A percentile compares a stretch with the other conserved stretches of the same genome.
Evolutionary conservation across 179 eudicot species (phyloP).

Genomic region (Drosera spatulata): DNA sequence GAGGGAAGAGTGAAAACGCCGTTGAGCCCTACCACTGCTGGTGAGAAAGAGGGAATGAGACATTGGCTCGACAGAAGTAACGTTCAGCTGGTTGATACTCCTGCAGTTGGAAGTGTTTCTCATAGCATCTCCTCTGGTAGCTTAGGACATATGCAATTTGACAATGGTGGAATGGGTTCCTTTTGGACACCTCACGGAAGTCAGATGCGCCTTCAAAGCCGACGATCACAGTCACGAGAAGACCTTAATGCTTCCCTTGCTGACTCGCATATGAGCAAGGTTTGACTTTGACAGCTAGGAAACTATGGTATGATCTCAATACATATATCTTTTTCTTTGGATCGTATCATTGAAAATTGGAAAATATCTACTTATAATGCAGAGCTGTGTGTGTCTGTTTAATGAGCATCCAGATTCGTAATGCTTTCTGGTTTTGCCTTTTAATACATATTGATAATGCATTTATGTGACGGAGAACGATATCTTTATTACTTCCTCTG

Average conservation of each 20-base stretch:
- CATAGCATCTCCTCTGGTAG: slow-evolving; percentile 88
- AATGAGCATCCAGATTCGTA: no score
- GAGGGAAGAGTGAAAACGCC: slow-evolving; percentile 82
- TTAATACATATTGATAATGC: no score
- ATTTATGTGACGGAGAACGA: no score
- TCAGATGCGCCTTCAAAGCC: slow-evolving; percentile 83
- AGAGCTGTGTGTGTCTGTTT: no score
- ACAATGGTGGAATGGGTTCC: slow-evolving; percentile 42
- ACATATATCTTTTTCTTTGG: neutral
- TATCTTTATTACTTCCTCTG: no score
- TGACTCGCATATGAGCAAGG: slow-evolving; percentile 49
- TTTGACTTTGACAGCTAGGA: slow-evolving; percentile 18
- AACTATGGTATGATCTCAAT: slow-evolving; percentile 20
- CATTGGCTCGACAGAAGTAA: slow-evolving; percentile 36
- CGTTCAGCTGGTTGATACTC: slow-evolving; percentile 58
- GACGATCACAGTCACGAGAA: slow-evolving; percentile 93
- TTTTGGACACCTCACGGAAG: slow-evolving; percentile 65
- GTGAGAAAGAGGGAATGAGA: slow-evolving; percentile 31
- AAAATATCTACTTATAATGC: no score
- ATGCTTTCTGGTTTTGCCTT: neutral
- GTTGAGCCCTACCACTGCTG: slow-evolving; percentile 64
- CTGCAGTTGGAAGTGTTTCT: slow-evolving; percentile 53
- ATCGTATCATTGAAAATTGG: neutral
- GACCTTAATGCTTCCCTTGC: slow-evolving; percentile 71
- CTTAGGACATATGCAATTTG: slow-evolving; percentile 83